Evolutionary conservation across 2,329 filamentous ascomycete genomes (phyloP).

Genomic region (Ophiostoma sp.): DNA sequence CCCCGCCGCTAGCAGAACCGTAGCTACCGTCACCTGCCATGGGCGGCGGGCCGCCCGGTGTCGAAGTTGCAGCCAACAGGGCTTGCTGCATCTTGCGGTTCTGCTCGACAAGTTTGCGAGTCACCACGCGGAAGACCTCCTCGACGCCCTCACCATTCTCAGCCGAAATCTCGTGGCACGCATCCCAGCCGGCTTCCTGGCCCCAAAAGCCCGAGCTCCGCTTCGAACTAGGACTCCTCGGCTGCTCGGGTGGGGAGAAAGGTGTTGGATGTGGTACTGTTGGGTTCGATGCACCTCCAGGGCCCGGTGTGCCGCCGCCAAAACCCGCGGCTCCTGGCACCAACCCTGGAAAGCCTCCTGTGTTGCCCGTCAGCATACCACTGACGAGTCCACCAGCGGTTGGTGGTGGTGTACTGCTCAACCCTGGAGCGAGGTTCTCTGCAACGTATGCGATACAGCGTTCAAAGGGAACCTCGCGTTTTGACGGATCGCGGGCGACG

Average conservation of each 20-base stretch:
- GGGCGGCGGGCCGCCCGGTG: slow-evolving; percentile 44
- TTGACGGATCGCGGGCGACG: slow-evolving; percentile 76
- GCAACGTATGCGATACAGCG: slow-evolving; percentile 94
- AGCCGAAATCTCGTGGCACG: slow-evolving; percentile 93
- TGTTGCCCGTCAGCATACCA: slow-evolving; percentile 27
- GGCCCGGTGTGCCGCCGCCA: slow-evolving; percentile 17
- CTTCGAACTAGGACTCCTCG: slow-evolving; percentile 62
- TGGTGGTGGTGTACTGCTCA: slow-evolving; percentile 66
- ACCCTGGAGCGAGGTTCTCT: slow-evolving; percentile 77
- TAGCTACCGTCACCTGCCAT: slow-evolving; percentile 28
- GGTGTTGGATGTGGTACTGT: slow-evolving; percentile 24
- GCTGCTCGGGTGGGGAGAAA: slow-evolving; percentile 48
- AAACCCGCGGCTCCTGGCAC: not conserved
- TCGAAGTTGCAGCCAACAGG: slow-evolving; percentile 55
- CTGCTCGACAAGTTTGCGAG: slow-evolving; percentile 63
- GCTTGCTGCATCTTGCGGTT: slow-evolving; percentile 64
- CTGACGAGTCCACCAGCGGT: slow-evolving; percentile 45
- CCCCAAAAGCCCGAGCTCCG: slow-evolving; percentile 81
- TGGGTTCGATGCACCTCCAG: slow-evolving; percentile 26
- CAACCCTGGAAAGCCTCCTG: not conserved
- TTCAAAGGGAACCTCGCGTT: slow-evolving; percentile 87
- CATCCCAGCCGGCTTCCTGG: slow-evolving; percentile 92
- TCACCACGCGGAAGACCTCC: slow-evolving; percentile 80
- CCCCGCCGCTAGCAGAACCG: slow-evolving; percentile 21
- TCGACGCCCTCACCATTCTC: slow-evolving; percentile 95